phyloP scores from a whole-genome alignment of 2,329 filamentous ascomycete genomes.

The Lojkania enalia region DNA sequence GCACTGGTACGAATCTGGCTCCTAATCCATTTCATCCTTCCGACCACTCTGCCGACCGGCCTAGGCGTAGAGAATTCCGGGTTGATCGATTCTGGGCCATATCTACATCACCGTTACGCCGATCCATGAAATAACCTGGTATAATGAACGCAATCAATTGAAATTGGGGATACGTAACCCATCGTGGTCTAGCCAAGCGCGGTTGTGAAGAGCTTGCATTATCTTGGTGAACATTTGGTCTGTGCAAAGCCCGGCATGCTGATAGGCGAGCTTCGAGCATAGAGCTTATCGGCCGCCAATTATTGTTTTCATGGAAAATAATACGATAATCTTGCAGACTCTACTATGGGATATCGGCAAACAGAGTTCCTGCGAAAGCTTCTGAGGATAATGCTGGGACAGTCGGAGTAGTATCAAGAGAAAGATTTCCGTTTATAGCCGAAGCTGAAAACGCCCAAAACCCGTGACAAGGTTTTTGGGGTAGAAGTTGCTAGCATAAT shows the following conservation, averaged over 20 bases:
- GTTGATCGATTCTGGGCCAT: slow-evolving; percentile 2
- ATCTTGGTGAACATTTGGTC: slow-evolving; percentile 6
- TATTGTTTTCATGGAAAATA: slow-evolving; percentile 1
- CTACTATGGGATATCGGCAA: too few relatives aligned
- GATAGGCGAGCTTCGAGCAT: slow-evolving; percentile 3
- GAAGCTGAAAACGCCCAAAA: too few relatives aligned
- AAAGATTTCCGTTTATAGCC: too few relatives aligned
- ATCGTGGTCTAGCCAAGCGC: slow-evolving; percentile 6
- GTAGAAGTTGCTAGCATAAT: too few relatives aligned
- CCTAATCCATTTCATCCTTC: slow-evolving; percentile 2
- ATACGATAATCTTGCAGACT: slow-evolving; percentile 8
- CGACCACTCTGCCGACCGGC: slow-evolving; percentile 2
- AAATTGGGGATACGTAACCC: slow-evolving; percentile 1
- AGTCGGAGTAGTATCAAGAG: too few relatives aligned
- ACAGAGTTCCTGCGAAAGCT: too few relatives aligned
- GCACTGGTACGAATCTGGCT: slow-evolving; percentile 1
- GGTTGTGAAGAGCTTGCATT: neutral
- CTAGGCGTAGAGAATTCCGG: slow-evolving; percentile 2
- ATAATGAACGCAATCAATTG: slow-evolving; percentile 7
- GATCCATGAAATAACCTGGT: slow-evolving; percentile 4
- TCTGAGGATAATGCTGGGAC: too few relatives aligned
- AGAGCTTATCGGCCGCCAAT: slow-evolving; percentile 6
- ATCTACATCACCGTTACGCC: slow-evolving; percentile 3
- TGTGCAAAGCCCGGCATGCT: slow-evolving; percentile 1
- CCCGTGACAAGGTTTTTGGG: too few relatives aligned